These are phyloP conservation scores for Sparassis latifolia DNA, from an alignment of 1,284 basidiomycete species.

Conservation along the genomic window DNA sequence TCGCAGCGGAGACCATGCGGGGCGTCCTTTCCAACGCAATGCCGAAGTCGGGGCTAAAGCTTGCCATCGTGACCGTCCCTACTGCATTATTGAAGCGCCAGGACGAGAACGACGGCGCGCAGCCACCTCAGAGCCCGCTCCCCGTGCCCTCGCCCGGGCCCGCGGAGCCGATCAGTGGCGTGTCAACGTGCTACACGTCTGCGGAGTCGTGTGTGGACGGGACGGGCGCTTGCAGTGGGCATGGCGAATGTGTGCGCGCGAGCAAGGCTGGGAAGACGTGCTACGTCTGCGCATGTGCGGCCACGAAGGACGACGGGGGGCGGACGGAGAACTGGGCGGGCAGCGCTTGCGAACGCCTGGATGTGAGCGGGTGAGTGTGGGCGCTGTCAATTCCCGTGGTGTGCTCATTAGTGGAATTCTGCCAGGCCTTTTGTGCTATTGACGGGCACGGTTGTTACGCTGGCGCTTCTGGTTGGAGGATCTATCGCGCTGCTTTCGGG, in stretches of 20 bases:
- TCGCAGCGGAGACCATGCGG: constrained; percentile 38
- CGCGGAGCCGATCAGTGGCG: constrained; percentile 47
- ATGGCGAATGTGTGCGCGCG: constrained; percentile 57
- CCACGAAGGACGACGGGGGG: constrained; percentile 41
- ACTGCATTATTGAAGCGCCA: constrained; percentile 27
- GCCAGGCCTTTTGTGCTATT: constrained; percentile 67
- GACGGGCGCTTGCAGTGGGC: constrained; percentile 63
- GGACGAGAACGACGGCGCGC: constrained; percentile 6
- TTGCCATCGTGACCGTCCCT: constrained; percentile 49
- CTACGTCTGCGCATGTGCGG: constrained; percentile 64
- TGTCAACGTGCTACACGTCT: constrained; percentile 60
- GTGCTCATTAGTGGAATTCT: not conserved
- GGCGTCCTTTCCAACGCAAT: constrained; percentile 37
- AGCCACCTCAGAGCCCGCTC: constrained; percentile 47
- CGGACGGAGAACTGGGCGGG: constrained; percentile 68
- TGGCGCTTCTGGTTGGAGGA: constrained; percentile 60
- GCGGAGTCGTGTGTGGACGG: constrained; percentile 50
- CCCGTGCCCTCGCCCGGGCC: constrained; percentile 39
- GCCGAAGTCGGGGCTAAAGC: constrained; percentile 31
- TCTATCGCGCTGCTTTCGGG: constrained; percentile 60
- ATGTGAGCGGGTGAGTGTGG: constrained; percentile 64
- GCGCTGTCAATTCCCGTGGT: not conserved
- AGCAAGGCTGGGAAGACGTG: constrained; percentile 61
- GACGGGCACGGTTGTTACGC: constrained; percentile 55
- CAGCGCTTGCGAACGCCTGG: constrained; percentile 65